Evolutionary conservation across 169 alveolate genomes (phyloP), one percentile per base, ranked within the genome.

Genomic region (Toxoplasma gondii): DNA sequence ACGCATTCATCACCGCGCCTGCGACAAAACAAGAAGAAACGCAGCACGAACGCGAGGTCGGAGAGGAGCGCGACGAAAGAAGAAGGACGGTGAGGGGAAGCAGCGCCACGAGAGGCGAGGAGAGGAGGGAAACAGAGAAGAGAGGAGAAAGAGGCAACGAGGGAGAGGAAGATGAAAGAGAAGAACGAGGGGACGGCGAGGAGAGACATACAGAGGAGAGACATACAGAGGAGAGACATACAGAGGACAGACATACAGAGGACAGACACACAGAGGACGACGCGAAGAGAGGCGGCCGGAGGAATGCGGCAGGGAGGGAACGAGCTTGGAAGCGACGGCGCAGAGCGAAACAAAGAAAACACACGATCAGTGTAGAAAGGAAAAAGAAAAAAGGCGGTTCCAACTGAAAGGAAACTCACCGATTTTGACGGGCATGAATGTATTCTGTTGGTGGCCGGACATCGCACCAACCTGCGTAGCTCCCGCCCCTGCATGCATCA

Each of bases 371-470:
- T n/a, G n/a, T n/a, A 49, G 58, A 49, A 12, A 49, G 58, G 12
- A 12, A 49, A 49, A 12, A 4, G 4, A 4, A 12, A 7, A 4
- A 7, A 12, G 58, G 58, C 58, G 58, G 58, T 49, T n/a, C n/a
- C 74, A 7, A 27, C 31, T 1, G 34, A 64, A 10, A 31, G 29
- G 24, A 4, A 4, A 5, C 67, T 39, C 64, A 82, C 90, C 90
- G 22, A 82, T 82, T 44, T 82, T 82, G 64, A 82, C 90, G 38
- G 90, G 90, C 69, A 43, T 43, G 64, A 82, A 82, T 9, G 90
- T 43, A 24, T 82, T 82, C 29, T 43, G 53, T 41, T 82, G 90
- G 41, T 82, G 90, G n/a, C 86, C 24, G 4, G 38, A 34, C 90
- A 29, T 44, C 38, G 69, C 90, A 12, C 69, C 67, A 16, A 0